A percentile compares a stretch with the other conserved stretches of the same genome.
These are phyloP conservation scores for Cucurbita ficifolia DNA, from an alignment of 306 rosid species.

Conservation along the genomic window DNA sequence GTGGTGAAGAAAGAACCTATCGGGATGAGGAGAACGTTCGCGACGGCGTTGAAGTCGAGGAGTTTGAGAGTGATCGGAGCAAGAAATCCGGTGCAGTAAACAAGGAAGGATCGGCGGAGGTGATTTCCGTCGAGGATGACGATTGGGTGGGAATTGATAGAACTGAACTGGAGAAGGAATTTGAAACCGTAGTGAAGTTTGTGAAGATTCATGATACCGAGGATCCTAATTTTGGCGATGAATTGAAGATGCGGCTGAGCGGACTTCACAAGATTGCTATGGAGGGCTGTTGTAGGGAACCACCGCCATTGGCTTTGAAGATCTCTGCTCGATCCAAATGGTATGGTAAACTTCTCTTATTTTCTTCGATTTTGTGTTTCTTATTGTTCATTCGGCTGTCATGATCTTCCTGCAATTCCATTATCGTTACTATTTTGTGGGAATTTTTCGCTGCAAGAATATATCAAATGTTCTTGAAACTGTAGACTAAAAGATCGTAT, in stretches of 20 bases:
- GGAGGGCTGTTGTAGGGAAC: slow-evolving; percentile 54
- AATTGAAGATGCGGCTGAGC: slow-evolving; percentile 34
- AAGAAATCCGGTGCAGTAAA: slow-evolving; percentile 12
- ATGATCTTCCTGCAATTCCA: not conserved
- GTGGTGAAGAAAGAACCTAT: slow-evolving; percentile 9
- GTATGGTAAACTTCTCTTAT: slow-evolving; percentile 10
- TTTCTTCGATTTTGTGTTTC: not conserved
- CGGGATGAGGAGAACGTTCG: not conserved
- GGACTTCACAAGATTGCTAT: slow-evolving; percentile 59
- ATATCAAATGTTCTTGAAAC: not conserved
- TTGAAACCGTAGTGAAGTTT: slow-evolving; percentile 39
- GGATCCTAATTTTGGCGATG: slow-evolving; percentile 23
- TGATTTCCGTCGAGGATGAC: slow-evolving; percentile 30
- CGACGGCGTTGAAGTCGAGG: not conserved
- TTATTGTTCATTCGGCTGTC: not conserved
- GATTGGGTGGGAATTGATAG: slow-evolving; percentile 80
- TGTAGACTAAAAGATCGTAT: not conserved
- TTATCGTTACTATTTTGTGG: not conserved
- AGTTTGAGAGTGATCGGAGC: slow-evolving; percentile 8
- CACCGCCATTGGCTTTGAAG: slow-evolving; percentile 50
- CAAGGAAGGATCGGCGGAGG: slow-evolving; percentile 1
- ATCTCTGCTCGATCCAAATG: slow-evolving; percentile 66
- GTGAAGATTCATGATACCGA: slow-evolving; percentile 21
- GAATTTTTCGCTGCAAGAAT: not conserved
- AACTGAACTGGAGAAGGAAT: slow-evolving; percentile 49